Percentiles rank a stretch among this genome's conserved stretches.
phyloP scores from a whole-genome alignment of 176 grass and related monocot genomes.

The Lolium multiflorum region DNA sequence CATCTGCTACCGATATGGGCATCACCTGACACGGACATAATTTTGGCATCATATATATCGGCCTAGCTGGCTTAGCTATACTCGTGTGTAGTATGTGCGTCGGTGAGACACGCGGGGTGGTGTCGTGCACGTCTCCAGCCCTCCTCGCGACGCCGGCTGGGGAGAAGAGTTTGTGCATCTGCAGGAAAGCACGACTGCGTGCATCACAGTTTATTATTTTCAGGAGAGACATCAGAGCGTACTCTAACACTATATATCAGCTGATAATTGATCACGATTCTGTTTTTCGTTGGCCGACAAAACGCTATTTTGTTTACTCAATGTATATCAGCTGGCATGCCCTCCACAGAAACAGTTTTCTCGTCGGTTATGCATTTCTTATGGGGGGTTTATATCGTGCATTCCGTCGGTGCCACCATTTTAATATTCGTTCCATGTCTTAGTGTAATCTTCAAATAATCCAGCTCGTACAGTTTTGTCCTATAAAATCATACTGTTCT shows the following conservation, averaged over 20 bases:
- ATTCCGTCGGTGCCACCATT: constrained; percentile 31
- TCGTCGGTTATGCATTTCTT: not conserved
- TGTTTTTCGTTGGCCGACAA: constrained; percentile 3
- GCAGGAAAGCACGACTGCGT: not conserved
- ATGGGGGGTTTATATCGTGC: no score
- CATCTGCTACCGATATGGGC: no score
- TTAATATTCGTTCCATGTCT: not conserved
- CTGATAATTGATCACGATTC: not conserved
- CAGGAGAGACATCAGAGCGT: not conserved
- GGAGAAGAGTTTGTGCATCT: not conserved
- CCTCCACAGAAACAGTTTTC: not conserved
- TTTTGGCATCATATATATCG: no score
- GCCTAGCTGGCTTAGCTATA: not conserved
- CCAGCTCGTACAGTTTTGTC: not conserved
- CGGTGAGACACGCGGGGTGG: not conserved
- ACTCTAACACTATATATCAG: not conserved
- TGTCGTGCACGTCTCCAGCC: constrained; percentile 24
- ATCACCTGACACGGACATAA: no score
- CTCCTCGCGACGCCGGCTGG: not conserved
- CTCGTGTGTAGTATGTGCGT: not conserved
- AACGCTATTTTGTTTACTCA: not conserved
- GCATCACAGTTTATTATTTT: not conserved
- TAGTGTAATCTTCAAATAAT: not conserved
- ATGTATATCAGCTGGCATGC: not conserved
- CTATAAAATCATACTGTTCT: not conserved